Evolutionary conservation across 2,329 filamentous ascomycete genomes (phyloP), one percentile per base, ranked within the genome.

Genomic region (Peltaster fructicola): DNA sequence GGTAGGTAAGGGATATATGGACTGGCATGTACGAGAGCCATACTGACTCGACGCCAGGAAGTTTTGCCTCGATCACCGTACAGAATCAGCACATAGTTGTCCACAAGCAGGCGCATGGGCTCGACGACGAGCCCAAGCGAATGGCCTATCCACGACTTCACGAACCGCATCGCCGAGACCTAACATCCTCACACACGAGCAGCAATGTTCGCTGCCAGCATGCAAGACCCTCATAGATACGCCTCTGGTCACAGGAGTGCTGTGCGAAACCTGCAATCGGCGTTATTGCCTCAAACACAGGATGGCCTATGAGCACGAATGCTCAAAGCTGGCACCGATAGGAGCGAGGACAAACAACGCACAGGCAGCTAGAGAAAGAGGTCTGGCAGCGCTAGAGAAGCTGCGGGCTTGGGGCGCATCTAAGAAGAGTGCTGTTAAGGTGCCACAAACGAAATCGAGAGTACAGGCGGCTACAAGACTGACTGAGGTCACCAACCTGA

Each of bases 41-140:
- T 18, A 11, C 11, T 30, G 12, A 24, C 16, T 15, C n/a, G 13
- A 8, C 20, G 8, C 6, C 27, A 43, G 41, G 15, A 44, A 40
- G 9, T 98, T 73, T 58, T 98, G 90, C 51, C 75, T 91, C 37
- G 85, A 95, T 47, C 88, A 98, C 61, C 78, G 85, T 27, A 75
- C 71, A 42, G 85, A 95, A 57, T 67, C 69, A 11, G 58, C 79
- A 0, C 90, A 98, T 56, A 66, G 70, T 44, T 76, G 71, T 36
- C 40, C 60, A 3, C 57, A 65, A 30, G 63, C 59, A 16, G 70
- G 70, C 25, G 65, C 62, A 43, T 74, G 68, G 68, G 68, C 67
- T 0, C 52, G 52, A 15, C 46, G 47, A 27, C 55, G 59, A 29
- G 54, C 56, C 11, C 53, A 40, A 38, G 18, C 40, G 40, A 29